Percentiles rank a stretch among this genome's conserved stretches.
phyloP scores from a whole-genome alignment of 1,139 yeast genomes.

The Meyerozyma athensensis region DNA sequence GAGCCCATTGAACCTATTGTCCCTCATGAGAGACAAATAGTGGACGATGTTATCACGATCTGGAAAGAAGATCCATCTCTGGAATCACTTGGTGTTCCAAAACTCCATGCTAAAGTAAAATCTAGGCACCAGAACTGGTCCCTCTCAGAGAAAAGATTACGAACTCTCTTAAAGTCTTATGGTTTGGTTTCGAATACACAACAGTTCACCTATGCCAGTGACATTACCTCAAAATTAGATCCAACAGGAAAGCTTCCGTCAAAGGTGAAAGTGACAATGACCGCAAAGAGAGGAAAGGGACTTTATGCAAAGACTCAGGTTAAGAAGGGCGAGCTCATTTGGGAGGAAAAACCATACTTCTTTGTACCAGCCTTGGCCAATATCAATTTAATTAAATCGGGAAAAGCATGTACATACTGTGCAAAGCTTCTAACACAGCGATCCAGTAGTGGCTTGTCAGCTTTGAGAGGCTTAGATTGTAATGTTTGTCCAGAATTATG shows the following conservation, averaged over 20 bases:
- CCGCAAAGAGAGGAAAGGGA: conserved; percentile 47
- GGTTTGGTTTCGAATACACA: conserved; percentile 41
- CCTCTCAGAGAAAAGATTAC: conserved; percentile 55
- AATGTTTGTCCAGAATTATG: conserved; percentile 63
- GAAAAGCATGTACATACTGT: conserved; percentile 79
- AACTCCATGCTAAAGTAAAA: conserved; percentile 51
- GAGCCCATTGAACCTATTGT: conserved; percentile 27
- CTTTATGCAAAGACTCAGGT: conserved; percentile 42
- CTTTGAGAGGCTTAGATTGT: conserved; percentile 60
- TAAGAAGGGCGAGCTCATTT: conserved; percentile 47
- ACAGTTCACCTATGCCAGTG: conserved; percentile 45
- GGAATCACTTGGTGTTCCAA: conserved; percentile 52
- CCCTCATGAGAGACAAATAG: conserved; percentile 64
- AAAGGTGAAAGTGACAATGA: conserved; percentile 38
- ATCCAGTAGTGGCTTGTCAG: conserved; percentile 18
- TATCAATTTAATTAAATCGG: conserved; percentile 53
- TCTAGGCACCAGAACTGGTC: conserved; percentile 56
- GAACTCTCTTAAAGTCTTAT: conserved; percentile 48
- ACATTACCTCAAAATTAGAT: conserved; percentile 51
- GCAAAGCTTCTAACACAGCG: conserved; percentile 51
- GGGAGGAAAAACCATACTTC: conserved; percentile 62
- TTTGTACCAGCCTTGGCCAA: conserved; percentile 71
- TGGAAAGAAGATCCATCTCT: conserved; percentile 69
- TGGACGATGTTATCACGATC: conserved; percentile 53
- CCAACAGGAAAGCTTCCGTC: conserved; percentile 49